A percentile compares a stretch with the other conserved stretches of the same genome.
Evolutionary conservation across 352 stramenopile species (phyloP).

Genomic region (Phytopythium sindhum): DNA sequence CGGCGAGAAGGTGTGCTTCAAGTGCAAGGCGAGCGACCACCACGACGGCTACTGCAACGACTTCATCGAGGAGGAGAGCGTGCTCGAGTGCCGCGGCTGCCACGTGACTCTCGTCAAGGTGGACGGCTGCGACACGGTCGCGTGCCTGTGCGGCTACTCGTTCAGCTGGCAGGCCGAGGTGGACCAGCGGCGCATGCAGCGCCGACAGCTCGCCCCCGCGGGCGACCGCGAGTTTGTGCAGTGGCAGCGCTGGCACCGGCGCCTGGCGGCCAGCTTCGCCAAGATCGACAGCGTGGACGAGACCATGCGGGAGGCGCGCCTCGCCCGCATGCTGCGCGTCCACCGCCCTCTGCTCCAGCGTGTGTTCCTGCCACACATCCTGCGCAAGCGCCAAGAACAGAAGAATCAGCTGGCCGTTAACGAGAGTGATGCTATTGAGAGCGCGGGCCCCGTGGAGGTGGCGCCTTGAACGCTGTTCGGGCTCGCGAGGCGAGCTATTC

Average conservation of each 20-base stretch:
- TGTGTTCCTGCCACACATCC: conserved; percentile 20
- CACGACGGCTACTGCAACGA: conserved; percentile 47
- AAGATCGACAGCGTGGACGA: conserved; percentile 26
- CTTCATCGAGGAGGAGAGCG: conserved; percentile 47
- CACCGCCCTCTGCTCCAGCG: conserved; percentile 27
- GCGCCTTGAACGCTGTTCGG: not conserved
- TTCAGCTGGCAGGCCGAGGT: conserved; percentile 54
- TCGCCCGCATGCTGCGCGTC: conserved; percentile 27
- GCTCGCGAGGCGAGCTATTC: not conserved
- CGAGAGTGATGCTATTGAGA: not conserved
- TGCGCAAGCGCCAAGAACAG: conserved; percentile 16
- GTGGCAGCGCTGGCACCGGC: conserved; percentile 30
- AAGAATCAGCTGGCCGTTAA: not conserved
- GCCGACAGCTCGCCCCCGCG: conserved; percentile 34
- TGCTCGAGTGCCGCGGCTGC: conserved; percentile 53
- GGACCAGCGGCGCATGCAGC: conserved; percentile 41
- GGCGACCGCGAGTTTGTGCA: conserved; percentile 21
- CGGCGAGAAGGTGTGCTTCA: conserved; percentile 44
- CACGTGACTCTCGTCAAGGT: conserved; percentile 62
- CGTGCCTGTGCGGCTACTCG: conserved; percentile 46
- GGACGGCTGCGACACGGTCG: conserved; percentile 50
- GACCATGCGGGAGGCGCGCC: conserved; percentile 28
- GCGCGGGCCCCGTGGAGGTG: not conserved
- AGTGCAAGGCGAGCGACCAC: conserved; percentile 50
- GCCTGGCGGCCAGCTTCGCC: conserved; percentile 14